Evolutionary conservation across 768 basidiomycete genomes (phyloP).

Genomic region (Boletus vinaceobasis): DNA sequence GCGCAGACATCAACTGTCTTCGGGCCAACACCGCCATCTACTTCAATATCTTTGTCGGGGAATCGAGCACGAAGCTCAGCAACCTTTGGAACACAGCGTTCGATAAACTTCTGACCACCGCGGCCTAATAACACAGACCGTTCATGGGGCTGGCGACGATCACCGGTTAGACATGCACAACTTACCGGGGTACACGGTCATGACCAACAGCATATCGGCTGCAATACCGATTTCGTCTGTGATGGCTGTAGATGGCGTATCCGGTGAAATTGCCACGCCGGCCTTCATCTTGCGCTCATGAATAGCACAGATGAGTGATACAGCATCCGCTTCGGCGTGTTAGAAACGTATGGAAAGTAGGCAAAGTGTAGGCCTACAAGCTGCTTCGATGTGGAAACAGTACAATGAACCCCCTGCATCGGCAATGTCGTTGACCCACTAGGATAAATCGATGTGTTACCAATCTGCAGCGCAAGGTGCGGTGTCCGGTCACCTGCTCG

Average conservation of each 20-base stretch:
- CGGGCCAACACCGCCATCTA: slow-evolving; percentile 96
- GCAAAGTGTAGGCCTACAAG: slow-evolving; percentile 48
- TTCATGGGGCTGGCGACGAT: not conserved
- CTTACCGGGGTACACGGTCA: slow-evolving; percentile 93
- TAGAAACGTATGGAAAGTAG: slow-evolving; percentile 13
- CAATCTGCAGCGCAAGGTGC: not conserved
- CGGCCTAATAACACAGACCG: slow-evolving; percentile 52
- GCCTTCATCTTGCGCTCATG: slow-evolving; percentile 86
- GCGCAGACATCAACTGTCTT: slow-evolving; percentile 87
- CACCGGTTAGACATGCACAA: not conserved
- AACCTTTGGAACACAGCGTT: slow-evolving; percentile 90
- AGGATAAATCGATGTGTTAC: not conserved
- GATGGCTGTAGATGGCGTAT: slow-evolving; percentile 86
- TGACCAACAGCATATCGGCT: slow-evolving; percentile 95
- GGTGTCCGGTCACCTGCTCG: slow-evolving; percentile 58
- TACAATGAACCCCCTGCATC: slow-evolving; percentile 93
- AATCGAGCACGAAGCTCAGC: slow-evolving; percentile 85
- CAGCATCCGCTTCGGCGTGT: slow-evolving; percentile 53
- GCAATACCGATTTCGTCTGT: slow-evolving; percentile 78
- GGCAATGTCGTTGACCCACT: slow-evolving; percentile 98
- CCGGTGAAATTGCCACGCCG: slow-evolving; percentile 95
- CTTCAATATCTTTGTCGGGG: slow-evolving; percentile 94
- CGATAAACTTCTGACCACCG: slow-evolving; percentile 96
- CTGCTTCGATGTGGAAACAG: slow-evolving; percentile 95
- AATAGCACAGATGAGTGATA: slow-evolving; percentile 77